A percentile compares a stretch with the other conserved stretches of the same genome.
phyloP scores from a whole-genome alignment of 148 eudicot genomes.

The Rhododendron molle region DNA sequence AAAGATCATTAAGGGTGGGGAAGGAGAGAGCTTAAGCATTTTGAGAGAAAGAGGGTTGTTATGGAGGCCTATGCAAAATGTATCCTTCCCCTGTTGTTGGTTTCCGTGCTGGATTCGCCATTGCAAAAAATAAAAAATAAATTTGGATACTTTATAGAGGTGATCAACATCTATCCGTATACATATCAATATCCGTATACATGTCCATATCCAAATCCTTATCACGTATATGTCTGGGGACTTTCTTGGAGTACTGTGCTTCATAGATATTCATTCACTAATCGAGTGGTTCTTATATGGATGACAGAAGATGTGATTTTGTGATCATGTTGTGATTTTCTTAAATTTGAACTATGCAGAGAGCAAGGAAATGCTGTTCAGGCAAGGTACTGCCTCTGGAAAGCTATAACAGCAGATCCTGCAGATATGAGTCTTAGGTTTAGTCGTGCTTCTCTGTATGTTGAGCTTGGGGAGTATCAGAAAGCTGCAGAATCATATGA shows the following conservation, averaged over 20 bases:
- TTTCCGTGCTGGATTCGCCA: neutral
- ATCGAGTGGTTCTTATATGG: neutral
- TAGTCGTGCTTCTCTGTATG: constrained; percentile 55
- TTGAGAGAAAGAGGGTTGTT: neutral
- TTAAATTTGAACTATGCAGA: constrained; percentile 34
- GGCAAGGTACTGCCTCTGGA: constrained; percentile 69
- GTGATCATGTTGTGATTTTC: neutral
- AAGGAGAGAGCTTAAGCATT: neutral
- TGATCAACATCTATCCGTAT: neutral
- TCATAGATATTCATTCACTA: neutral
- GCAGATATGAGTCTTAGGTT: constrained; percentile 52
- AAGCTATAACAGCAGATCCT: constrained; percentile 86
- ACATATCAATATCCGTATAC: neutral
- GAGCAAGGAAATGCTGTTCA: constrained; percentile 62
- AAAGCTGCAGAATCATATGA: constrained; percentile 89
- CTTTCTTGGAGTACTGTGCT: neutral
- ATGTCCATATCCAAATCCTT: neutral
- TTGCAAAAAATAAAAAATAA: neutral
- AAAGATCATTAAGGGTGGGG: neutral
- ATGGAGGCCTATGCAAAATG: neutral
- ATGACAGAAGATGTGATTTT: neutral
- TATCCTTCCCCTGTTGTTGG: neutral
- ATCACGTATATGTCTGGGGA: neutral
- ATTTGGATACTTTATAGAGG: neutral
- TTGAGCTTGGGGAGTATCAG: constrained; percentile 54